Evolutionary conservation across 2,329 filamentous ascomycete genomes (phyloP), one percentile per base, ranked within the genome.

Genomic region (Pezicula carpinea): DNA sequence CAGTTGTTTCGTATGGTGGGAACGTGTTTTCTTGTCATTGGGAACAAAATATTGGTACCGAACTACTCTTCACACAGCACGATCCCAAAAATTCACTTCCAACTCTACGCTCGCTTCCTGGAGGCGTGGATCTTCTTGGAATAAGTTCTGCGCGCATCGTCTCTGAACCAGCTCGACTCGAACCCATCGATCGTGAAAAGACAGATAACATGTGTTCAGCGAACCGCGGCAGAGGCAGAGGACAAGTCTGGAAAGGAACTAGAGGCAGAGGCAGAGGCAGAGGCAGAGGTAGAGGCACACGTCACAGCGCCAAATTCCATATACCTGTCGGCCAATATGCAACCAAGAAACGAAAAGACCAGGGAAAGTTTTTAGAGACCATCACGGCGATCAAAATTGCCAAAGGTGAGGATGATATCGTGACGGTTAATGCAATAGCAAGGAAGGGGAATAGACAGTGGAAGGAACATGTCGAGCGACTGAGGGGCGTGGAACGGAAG

Each of bases 31-130:
- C 81, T 53, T 92, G 89, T 54, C 71, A 80, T 39, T 97, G 92
- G 92, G 79, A 81, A 10, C 82, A 87, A 51, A 85, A 89, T 50
- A 79, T 95, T 36, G 92, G 92, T 31, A 95, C 90, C 0, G 89
- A 95, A 56, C 71, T 91, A 53, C 78, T 95, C 35, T 85, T 96
- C 58, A 76, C 75, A 1, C 67, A 67, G 14, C 76, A 73, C 52
- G 67, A 74, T 51, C 55, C 60, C 33, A 52, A 66, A 35, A 57
- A 63, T 10, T 63, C 63, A 7, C 63, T 76, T 2, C 75, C 76
- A 3, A 64, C 66, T 7, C 63, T 78, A 33, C 76, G 74, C n/a
- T 68, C 72, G 19, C 73, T 79, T 21, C 70, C 69, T 26, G 72
- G 77, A 18, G 75, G 79, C 19, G 81, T 88, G 32, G 85, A 91